Evolutionary conservation across 2,329 filamentous ascomycete species (phyloP).

Genomic region (Sclerotiophoma versabilis): DNA sequence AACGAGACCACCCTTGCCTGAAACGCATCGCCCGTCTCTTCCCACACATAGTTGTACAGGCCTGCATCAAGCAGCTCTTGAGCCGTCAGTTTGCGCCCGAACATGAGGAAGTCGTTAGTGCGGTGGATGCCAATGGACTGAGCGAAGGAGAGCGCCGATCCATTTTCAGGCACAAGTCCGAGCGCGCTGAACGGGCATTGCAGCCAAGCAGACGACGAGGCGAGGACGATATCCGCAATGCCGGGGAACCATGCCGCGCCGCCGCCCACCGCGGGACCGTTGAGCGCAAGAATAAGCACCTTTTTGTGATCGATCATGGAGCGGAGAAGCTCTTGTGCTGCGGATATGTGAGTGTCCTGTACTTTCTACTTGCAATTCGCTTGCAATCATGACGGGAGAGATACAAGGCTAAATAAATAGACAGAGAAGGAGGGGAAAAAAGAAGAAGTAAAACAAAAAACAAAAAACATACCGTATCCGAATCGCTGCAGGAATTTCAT

Average conservation of each 20-base stretch:
- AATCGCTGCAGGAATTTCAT: constrained; percentile 37
- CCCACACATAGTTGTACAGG: constrained; percentile 57
- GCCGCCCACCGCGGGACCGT: constrained; percentile 59
- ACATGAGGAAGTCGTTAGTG: constrained; percentile 61
- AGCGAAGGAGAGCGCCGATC: constrained; percentile 55
- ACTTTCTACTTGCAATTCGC: no score
- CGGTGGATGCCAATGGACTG: constrained; percentile 59
- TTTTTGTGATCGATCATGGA: constrained; percentile 60
- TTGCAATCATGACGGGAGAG: no score
- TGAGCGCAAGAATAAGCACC: constrained; percentile 59
- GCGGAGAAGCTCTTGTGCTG: constrained; percentile 50
- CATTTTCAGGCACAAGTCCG: constrained; percentile 59
- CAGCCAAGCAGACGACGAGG: constrained; percentile 54
- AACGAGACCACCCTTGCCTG: constrained; percentile 52
- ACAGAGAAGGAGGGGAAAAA: neutral
- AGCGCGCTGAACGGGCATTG: constrained; percentile 59
- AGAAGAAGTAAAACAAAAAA: no score
- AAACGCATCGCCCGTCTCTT: constrained; percentile 50
- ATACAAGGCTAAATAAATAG: no score
- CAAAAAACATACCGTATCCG: constrained; percentile 38
- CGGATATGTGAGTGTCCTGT: neutral
- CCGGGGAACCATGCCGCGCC: constrained; percentile 60
- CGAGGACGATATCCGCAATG: constrained; percentile 58
- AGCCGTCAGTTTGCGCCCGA: constrained; percentile 55
- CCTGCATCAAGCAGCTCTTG: constrained; percentile 55